Percentiles rank a stretch among this genome's conserved stretches.
Evolutionary conservation across 495 filamentous ascomycete species (phyloP).

Genomic region (Talaromyces wortmannii): DNA sequence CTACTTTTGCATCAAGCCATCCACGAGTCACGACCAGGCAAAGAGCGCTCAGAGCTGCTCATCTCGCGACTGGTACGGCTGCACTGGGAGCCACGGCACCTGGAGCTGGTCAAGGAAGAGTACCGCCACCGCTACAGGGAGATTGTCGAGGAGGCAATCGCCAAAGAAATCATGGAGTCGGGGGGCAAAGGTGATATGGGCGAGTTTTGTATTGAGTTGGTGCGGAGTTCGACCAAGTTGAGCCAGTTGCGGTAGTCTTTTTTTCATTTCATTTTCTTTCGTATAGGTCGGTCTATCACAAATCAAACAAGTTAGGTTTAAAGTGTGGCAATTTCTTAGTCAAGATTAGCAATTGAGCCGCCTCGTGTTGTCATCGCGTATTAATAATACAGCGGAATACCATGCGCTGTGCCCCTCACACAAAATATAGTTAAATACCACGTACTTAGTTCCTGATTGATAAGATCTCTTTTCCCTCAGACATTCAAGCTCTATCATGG

Average conservation of each 20-base stretch:
- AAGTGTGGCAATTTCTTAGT: no score
- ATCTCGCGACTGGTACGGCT: slow-evolving; percentile 74
- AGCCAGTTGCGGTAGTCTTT: not conserved
- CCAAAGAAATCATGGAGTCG: slow-evolving; percentile 36
- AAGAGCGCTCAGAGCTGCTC: slow-evolving; percentile 71
- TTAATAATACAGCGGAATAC: no score
- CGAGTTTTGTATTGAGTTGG: slow-evolving; percentile 52
- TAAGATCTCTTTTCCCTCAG: not conserved
- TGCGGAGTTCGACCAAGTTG: slow-evolving; percentile 23
- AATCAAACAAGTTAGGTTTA: no score
- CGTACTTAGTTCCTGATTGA: not conserved
- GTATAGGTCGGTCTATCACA: not conserved
- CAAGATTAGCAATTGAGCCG: no score
- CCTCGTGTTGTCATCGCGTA: no score
- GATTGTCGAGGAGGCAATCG: slow-evolving; percentile 57
- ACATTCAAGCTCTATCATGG: not conserved
- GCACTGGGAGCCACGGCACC: slow-evolving; percentile 77
- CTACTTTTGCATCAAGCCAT: slow-evolving; percentile 92
- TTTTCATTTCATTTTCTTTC: not conserved
- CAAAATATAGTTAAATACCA: not conserved
- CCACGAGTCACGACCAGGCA: slow-evolving; percentile 52
- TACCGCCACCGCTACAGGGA: slow-evolving; percentile 66
- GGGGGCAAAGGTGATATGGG: slow-evolving; percentile 41
- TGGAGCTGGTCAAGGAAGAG: slow-evolving; percentile 62
- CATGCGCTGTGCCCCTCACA: no score